A percentile compares a stretch with the other conserved stretches of the same genome.
These are phyloP conservation scores for Mortierella sp. DNA, from an alignment of 371 early-diverging fungal genomes.

Conservation along the genomic window DNA sequence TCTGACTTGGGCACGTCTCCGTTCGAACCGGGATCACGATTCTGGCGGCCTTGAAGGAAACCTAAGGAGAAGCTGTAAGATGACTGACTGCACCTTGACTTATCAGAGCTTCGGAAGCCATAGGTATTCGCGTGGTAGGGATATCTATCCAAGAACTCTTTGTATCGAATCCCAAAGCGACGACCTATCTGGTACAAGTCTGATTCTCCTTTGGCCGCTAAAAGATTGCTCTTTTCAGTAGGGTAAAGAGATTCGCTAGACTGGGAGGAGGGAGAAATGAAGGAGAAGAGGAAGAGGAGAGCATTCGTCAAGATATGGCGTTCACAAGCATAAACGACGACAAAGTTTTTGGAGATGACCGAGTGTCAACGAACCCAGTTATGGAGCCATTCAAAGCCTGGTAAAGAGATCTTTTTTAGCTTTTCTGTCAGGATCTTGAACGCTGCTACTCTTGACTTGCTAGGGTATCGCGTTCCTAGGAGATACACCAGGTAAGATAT, in stretches of 20 bases:
- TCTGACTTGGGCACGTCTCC: background rate
- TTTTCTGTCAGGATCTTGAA: constrained; percentile 18
- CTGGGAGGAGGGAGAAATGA: constrained; percentile 3
- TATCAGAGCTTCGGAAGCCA: constrained; percentile 26
- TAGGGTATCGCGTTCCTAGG: constrained; percentile 43
- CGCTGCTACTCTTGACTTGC: constrained; percentile 1
- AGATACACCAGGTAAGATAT: background rate
- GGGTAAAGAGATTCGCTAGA: constrained; percentile 20
- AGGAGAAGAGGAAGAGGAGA: background rate
- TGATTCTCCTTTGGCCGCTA: constrained; percentile 30
- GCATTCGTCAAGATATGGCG: background rate
- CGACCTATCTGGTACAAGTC: constrained; percentile 44
- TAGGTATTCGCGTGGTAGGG: constrained; percentile 41
- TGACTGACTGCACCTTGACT: constrained; percentile 36
- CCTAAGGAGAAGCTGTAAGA: constrained; percentile 29
- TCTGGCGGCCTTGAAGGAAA: constrained; percentile 26
- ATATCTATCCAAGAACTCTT: constrained; percentile 24
- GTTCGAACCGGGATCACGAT: constrained; percentile 1
- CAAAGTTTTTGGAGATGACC: background rate
- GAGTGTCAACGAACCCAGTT: constrained; percentile 25
- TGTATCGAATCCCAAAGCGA: constrained; percentile 34
- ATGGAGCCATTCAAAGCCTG: constrained; percentile 36
- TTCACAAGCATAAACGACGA: background rate
- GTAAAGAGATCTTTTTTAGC: constrained; percentile 7
- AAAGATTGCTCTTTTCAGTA: constrained; percentile 16